A percentile compares a stretch with the other conserved stretches of the same genome.
Evolutionary conservation across 768 basidiomycete species (phyloP).

Genomic region (Podaxis rugospora): DNA sequence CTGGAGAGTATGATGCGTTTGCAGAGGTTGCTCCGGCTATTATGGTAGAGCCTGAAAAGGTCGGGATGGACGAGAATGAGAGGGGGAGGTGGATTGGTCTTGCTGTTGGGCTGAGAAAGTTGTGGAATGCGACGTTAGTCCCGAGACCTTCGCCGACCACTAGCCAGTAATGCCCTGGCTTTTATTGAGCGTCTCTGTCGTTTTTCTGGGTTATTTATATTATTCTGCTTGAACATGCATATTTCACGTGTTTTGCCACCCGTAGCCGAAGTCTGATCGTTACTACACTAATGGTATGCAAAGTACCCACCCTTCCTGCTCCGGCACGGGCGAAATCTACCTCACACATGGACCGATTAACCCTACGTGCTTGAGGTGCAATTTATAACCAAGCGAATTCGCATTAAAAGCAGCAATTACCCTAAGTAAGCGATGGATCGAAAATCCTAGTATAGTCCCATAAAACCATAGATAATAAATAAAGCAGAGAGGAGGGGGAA

Average conservation of each 20-base stretch:
- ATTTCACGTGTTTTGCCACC: too few relatives aligned
- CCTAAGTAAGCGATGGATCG: neutral
- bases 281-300: too few relatives aligned
- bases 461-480: neutral
- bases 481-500: neutral
- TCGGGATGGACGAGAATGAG: slow-evolving; percentile 6
- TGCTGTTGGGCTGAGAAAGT: slow-evolving; percentile 3
- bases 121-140: slow-evolving; percentile 4
- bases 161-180: neutral
- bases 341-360: too few relatives aligned
- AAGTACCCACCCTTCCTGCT: too few relatives aligned
- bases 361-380: too few relatives aligned
- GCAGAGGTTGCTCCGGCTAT: slow-evolving; percentile 1
- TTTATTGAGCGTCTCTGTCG: too few relatives aligned
- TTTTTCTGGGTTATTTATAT: too few relatives aligned
- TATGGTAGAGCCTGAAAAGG: neutral
- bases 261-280: too few relatives aligned
- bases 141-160: neutral
- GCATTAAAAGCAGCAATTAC: neutral
- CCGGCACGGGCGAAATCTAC: too few relatives aligned
- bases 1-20: slow-evolving; percentile 7
- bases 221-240: too few relatives aligned
- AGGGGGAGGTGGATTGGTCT: slow-evolving; percentile 7
- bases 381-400: neutral
- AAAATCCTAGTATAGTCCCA: neutral